These are phyloP conservation scores for Tranzscheliella williamsii DNA, from an alignment of 1,284 basidiomycete species.

Conservation along the genomic window DNA sequence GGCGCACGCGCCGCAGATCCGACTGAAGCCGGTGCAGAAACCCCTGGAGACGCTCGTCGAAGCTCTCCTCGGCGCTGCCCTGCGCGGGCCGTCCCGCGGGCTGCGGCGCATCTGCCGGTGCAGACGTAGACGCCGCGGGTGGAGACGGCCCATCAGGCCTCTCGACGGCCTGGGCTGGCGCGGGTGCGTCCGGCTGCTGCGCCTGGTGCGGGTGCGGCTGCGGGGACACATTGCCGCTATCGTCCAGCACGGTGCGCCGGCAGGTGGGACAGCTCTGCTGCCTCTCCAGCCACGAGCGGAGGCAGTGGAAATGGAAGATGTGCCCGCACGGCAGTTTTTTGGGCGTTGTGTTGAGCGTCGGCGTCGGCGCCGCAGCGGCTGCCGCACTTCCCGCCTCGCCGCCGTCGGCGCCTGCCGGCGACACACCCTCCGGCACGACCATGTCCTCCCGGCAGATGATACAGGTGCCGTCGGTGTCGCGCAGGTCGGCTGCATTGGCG, in stretches of 20 bases:
- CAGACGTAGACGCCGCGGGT: not conserved
- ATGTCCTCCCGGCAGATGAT: slow-evolving; percentile 99
- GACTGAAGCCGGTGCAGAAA: slow-evolving; percentile 32
- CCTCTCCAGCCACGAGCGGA: slow-evolving; percentile 94
- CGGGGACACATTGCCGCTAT: slow-evolving; percentile 5
- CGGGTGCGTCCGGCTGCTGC: no score
- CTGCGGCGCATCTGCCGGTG: slow-evolving; percentile 6
- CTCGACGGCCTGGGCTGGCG: no score
- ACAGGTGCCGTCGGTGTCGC: slow-evolving; percentile 85
- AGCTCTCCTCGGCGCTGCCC: slow-evolving; percentile 11
- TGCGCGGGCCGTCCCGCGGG: no score
- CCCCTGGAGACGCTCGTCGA: slow-evolving; percentile 20
- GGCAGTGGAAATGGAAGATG: slow-evolving; percentile 96
- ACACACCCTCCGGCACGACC: slow-evolving; percentile 59
- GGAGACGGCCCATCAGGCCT: not conserved
- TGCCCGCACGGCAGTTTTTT: slow-evolving; percentile 96
- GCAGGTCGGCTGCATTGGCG: slow-evolving; percentile 83
- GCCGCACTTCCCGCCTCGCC: slow-evolving; percentile 1
- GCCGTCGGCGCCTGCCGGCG: slow-evolving; percentile 1
- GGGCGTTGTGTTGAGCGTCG: slow-evolving; percentile 76
- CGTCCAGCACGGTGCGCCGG: slow-evolving; percentile 82
- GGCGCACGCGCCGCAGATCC: slow-evolving; percentile 36
- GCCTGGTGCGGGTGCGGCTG: not conserved
- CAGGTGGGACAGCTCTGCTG: slow-evolving; percentile 93
- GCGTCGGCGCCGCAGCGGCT: slow-evolving; percentile 1